Evolutionary conservation across 2,329 filamentous ascomycete species (phyloP).

Genomic region (Neofusicoccum parvum): DNA sequence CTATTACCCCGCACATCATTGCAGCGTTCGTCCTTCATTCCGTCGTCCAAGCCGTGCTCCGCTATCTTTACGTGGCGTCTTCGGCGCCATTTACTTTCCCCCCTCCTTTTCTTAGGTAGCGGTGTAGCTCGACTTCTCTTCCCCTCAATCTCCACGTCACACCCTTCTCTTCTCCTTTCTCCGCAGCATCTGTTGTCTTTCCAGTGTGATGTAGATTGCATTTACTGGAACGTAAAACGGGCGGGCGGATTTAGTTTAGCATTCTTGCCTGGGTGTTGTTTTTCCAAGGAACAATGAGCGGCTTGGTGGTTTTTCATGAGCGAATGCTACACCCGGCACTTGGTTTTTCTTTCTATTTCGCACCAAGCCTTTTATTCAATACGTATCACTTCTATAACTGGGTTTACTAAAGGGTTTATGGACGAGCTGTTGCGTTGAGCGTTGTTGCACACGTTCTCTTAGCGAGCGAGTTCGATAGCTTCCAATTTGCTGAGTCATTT

Average conservation of each 20-base stretch:
- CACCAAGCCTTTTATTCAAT: not conserved
- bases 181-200: conserved; percentile 3
- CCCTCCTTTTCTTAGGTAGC: not conserved
- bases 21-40: not conserved
- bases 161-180: not conserved
- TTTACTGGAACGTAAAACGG: not conserved
- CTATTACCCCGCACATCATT: not conserved
- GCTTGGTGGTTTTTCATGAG: not conserved
- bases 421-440: no score
- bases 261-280: not conserved
- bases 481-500: no score
- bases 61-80: not conserved
- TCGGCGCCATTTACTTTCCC: not conserved
- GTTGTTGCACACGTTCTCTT: no score
- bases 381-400: not conserved
- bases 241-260: not conserved
- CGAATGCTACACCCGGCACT: not conserved
- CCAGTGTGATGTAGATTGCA: conserved; percentile 5
- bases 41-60: not conserved
- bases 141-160: not conserved
- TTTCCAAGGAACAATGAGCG: not conserved
- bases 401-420: not conserved
- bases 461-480: no score
- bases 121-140: not conserved
- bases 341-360: not conserved